Conservation (phyloP, 2,329 filamentous ascomycete genomes). For the Phialophora macrospora region DNA sequence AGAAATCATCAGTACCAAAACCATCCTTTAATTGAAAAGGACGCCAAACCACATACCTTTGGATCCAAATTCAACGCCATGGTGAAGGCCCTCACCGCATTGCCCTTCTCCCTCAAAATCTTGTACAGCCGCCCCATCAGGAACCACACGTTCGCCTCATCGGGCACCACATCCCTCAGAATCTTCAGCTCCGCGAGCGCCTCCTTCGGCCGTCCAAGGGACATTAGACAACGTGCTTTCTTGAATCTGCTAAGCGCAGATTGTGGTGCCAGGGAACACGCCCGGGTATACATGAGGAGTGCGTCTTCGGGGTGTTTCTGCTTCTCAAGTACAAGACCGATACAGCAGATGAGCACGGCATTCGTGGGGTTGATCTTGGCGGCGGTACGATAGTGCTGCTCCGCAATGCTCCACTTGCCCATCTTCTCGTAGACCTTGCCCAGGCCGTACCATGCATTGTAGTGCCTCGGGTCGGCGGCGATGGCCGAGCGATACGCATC, state of each 20-base stretch:
- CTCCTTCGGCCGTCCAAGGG: constrained; percentile 69
- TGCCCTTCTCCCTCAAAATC: constrained; percentile 63
- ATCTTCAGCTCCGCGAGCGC: constrained; percentile 83
- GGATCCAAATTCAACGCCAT: constrained; percentile 94
- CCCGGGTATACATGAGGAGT: constrained; percentile 78
- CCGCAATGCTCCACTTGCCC: constrained; percentile 87
- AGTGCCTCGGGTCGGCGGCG: constrained; percentile 83
- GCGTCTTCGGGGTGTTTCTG: constrained; percentile 81
- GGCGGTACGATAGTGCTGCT: constrained; percentile 87
- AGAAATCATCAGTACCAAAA: constrained; percentile 19
- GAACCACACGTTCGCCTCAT: constrained; percentile 96
- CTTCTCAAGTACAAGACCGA: constrained; percentile 87
- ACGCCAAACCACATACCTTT: constrained; percentile 67
- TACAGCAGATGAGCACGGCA: constrained; percentile 87
- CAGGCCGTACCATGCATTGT: constrained; percentile 98
- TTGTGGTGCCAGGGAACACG: constrained; percentile 78
- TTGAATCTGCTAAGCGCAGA: constrained; percentile 88
- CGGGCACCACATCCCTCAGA: constrained; percentile 88
- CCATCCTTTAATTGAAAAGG: not conserved
- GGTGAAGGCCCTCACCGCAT: constrained; percentile 91
- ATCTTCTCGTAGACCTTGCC: constrained; percentile 83
- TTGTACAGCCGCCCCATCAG: constrained; percentile 73
- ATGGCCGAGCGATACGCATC: constrained; percentile 85
- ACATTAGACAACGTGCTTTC: constrained; percentile 85
- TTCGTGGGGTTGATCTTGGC: constrained; percentile 92